Percentiles rank a stretch among this genome's conserved stretches.
Evolutionary conservation across 257 asterid genomes (phyloP).

Genomic region (Solanum pinnatisectum): DNA sequence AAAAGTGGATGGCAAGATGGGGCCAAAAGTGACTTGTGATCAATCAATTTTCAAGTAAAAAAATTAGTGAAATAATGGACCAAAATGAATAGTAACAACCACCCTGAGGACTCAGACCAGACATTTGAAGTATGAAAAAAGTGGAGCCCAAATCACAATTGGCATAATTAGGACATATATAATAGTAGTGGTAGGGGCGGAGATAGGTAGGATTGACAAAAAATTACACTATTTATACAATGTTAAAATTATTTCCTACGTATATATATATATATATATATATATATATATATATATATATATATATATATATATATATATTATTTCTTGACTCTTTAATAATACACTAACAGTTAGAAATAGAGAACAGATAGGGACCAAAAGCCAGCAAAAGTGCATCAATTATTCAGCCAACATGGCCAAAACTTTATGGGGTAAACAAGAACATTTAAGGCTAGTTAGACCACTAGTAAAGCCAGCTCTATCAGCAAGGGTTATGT

Average conservation of each 20-base stretch:
- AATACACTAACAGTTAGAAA: background rate
- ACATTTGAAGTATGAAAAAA: background rate
- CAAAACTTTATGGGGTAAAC: background rate
- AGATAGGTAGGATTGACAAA: accelerated
- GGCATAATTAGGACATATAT: background rate
- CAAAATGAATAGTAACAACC: background rate
- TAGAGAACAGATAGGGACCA: background rate
- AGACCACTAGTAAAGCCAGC: background rate
- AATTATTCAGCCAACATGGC: background rate
- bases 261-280: background rate
- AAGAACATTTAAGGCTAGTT: background rate
- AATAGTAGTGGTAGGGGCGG: background rate
- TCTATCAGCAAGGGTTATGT: background rate
- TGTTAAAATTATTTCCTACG: background rate
- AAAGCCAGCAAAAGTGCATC: background rate
- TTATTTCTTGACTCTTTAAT: too few relatives aligned
- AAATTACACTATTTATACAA: background rate
- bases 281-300: too few relatives aligned
- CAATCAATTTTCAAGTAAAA: background rate
- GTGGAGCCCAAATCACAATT: background rate
- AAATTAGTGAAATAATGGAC: background rate
- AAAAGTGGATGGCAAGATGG: background rate
- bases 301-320: too few relatives aligned
- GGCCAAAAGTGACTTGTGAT: background rate
- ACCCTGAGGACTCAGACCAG: constrained; percentile 1